Evolutionary conservation across 2,329 filamentous ascomycete genomes (phyloP), one percentile per base, ranked within the genome.

Genomic region (Acephala macrosclerotiorum): DNA sequence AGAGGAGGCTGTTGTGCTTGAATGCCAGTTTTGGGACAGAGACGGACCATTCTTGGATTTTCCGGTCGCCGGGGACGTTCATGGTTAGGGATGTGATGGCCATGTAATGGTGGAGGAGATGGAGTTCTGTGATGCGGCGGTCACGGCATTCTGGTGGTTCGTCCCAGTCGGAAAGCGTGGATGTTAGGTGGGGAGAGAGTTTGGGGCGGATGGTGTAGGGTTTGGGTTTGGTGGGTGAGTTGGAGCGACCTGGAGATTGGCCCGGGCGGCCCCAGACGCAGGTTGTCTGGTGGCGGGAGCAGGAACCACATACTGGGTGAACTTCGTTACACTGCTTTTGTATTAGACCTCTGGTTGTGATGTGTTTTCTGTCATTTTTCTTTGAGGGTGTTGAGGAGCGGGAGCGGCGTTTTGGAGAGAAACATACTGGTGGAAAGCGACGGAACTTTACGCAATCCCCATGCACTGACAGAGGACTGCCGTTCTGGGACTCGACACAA

Each of bases 41-140:
- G 1, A 61, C 18, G 14, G 25, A 36, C 64, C 38, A 66, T 58
- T 20, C 61, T 55, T 9, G 47, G 35, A 47, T 66, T 58, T 45
- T 61, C 40, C n/a, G 57, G 25, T 56, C 60, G 22, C 45, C 26
- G 22, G 60, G 58, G 3, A 67, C 40, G 20, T 58, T 59, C n/a
- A 71, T 26, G 1, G 69, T 70, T 22, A 60, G 55, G 33, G 65
- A 56, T 14, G 70, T 71, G 20, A 57, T 60, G 18, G 64, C 61
- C 36, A 66, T 70, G 55, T 70, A 73, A 1, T 71, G 66, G 20
- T 70, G 70, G n/a, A 73, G 61, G 14, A 74, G 68, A 20, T 40
- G 64, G 2, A 74, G 68, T 58, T 74, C 71, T 20, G 62, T 51
- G 18, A 69, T 47, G 26, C 72, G 71, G 26, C 70, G 60, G 7